These are phyloP conservation scores for Inonotus hispidus DNA, from an alignment of 1,284 basidiomycete genomes.

Conservation along the genomic window DNA sequence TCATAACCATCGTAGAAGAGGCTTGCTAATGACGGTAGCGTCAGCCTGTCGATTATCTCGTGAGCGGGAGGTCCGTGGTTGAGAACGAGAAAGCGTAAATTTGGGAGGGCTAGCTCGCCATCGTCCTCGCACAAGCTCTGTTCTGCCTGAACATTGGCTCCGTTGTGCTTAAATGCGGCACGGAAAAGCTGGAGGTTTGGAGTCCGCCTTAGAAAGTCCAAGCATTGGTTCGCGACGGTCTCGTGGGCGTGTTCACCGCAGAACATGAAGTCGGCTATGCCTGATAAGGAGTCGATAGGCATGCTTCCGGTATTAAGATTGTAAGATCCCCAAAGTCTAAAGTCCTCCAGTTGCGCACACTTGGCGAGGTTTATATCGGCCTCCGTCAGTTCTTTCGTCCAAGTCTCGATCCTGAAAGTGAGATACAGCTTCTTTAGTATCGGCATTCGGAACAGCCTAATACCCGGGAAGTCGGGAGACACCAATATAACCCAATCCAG, in stretches of 20 bases:
- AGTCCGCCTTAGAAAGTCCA: background rate
- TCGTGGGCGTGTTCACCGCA: background rate
- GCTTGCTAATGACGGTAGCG: background rate
- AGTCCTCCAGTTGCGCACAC: background rate
- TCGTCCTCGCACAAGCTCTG: background rate
- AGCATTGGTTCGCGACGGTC: background rate
- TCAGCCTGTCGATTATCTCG: background rate
- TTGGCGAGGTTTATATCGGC: background rate
- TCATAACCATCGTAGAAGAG: background rate
- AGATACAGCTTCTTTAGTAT: background rate
- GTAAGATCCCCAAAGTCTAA: background rate
- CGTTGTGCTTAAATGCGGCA: background rate
- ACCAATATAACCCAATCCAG: background rate
- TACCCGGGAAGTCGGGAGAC: background rate
- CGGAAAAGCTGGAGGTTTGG: background rate
- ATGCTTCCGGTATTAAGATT: background rate
- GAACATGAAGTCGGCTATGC: background rate
- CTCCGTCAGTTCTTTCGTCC: background rate
- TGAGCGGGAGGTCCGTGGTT: background rate
- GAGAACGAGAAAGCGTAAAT: background rate
- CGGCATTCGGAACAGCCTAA: background rate
- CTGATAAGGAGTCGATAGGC: background rate
- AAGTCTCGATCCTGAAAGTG: background rate
- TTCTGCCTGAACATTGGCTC: background rate
- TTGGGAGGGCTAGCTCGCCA: background rate